Evolutionary conservation across 2,329 filamentous ascomycete genomes (phyloP), one percentile per base, ranked within the genome.

Genomic region (Helotiales sp.): DNA sequence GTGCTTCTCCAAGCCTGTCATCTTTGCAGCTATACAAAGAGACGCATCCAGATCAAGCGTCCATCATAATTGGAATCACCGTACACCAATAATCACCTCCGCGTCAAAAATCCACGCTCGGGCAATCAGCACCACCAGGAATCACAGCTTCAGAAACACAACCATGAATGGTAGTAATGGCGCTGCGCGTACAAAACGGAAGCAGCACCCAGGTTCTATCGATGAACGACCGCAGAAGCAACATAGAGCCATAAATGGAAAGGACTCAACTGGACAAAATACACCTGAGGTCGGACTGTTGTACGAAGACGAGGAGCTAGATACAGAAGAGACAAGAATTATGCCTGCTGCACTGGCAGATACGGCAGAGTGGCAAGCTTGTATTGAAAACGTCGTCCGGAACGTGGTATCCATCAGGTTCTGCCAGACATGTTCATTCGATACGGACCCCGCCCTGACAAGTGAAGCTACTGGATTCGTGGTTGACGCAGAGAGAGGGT

Each of bases 341-440:
- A 58, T 71, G 58, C 8, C 76, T 55, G 72, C 76, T 60, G 73
- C 74, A 58, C 70, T 80, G 65, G 78, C 70, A 54, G 78, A 78
- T 62, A 90, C 88, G 2, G 86, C 86, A 24, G 93, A 96, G 76
- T 99, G 95, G 95, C 93, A 98, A 75, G 89, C 87, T 51, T 97
- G 93, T 0, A 96, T 98, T 60, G 93, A 97, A 74, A 88, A 86
- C 61, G 95, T 99, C 2, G 93, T 99, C 54, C 87, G 89, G 72
- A 96, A 93, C 67, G 95, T 98, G 17, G 95, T 99, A 50, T 96
- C 93, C n/a, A 98, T 99, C 69, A 90, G 96, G 66, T 99, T 99
- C 78, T 98, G 93, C 73, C 92, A 97, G 80, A 97, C 95, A 0
- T 96, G 91, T 73, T 93, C 93, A 24, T 99, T 99, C 73, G 95